Conservation (phyloP, 2,329 filamentous ascomycete species). For the Penicillium palitans region DNA sequence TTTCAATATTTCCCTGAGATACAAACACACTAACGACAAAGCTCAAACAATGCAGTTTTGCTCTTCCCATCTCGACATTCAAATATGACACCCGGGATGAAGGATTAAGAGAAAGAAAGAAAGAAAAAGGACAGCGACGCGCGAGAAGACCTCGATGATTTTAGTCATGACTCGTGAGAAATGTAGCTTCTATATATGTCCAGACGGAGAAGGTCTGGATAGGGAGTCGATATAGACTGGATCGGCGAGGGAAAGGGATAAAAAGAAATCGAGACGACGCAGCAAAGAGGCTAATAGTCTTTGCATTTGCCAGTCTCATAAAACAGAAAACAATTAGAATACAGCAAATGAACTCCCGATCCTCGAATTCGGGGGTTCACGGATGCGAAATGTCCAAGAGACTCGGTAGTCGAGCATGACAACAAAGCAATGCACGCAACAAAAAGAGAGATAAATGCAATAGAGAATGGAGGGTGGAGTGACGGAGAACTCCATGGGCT, state of each 20-base stretch:
- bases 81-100: slow-evolving; percentile 11
- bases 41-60: not conserved
- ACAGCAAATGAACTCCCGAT: not conserved
- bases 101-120: slow-evolving; percentile 26
- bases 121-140: not conserved
- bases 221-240: slow-evolving; percentile 20
- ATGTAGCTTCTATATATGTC: slow-evolving; percentile 28
- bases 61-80: not conserved
- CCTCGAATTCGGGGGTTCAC: not conserved
- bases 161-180: slow-evolving; percentile 27
- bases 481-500: not conserved
- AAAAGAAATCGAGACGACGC: not conserved
- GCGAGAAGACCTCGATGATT: slow-evolving; percentile 16
- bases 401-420: not conserved
- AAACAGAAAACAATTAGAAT: not conserved
- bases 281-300: not conserved
- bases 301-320: not conserved
- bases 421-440: slow-evolving; percentile 1
- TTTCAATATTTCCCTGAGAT: not conserved
- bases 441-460: not conserved
- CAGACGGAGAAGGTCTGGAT: not conserved
- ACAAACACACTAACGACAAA: not conserved
- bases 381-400: slow-evolving; percentile 10
- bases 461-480: not conserved
- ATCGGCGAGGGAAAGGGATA: slow-evolving; percentile 8